Evolutionary conservation across 331 rosid species (phyloP).

Genomic region (Pyrus hybrid): DNA sequence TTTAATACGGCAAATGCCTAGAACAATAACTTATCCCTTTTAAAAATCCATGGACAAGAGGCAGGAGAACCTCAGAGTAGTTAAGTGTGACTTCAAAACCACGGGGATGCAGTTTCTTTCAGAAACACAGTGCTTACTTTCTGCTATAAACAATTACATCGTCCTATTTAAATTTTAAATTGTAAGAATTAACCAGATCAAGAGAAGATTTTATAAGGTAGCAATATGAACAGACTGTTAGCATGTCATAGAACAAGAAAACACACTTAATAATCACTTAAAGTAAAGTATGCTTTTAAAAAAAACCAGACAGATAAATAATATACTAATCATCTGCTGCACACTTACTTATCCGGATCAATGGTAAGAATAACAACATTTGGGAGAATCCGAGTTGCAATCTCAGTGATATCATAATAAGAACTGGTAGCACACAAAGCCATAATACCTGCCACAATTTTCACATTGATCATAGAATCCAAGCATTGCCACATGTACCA

Average conservation of each 20-base stretch:
- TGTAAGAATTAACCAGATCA: background rate
- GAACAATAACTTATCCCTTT: too few relatives aligned
- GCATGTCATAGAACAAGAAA: background rate
- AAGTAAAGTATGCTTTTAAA: background rate
- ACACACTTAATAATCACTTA: background rate
- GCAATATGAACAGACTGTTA: background rate
- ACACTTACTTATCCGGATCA: slow-evolving; percentile 68
- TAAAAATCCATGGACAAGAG: too few relatives aligned
- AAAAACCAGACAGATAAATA: background rate
- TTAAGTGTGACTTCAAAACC: background rate
- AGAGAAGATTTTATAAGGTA: background rate
- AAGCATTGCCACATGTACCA: background rate
- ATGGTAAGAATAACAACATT: slow-evolving; percentile 73
- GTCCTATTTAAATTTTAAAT: too few relatives aligned
- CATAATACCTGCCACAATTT: slow-evolving; percentile 61
- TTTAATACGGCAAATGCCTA: background rate
- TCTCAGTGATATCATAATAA: slow-evolving; percentile 70
- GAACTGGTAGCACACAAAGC: slow-evolving; percentile 91
- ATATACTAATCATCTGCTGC: background rate
- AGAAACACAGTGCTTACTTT: too few relatives aligned
- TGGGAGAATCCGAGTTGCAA: slow-evolving; percentile 89
- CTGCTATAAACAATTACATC: too few relatives aligned
- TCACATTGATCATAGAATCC: background rate
- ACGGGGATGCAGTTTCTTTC: background rate
- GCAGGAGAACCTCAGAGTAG: background rate